phyloP scores from a whole-genome alignment of 2,329 filamentous ascomycete genomes.

The Ophiobolus disseminans region DNA sequence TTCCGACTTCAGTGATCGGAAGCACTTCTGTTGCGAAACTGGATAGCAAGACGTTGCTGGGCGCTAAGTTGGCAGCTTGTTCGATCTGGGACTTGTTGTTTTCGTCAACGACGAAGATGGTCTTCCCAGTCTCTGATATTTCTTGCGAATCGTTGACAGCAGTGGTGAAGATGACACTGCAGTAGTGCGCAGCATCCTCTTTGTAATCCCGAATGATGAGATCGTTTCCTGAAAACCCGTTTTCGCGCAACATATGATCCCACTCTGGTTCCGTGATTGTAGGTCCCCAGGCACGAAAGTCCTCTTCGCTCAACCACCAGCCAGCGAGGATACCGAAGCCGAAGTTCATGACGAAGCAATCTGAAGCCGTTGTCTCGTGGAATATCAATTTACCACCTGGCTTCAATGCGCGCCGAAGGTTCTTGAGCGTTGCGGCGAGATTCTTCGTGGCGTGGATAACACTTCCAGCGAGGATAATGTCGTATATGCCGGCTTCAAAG shows the following conservation, averaged over 20 bases:
- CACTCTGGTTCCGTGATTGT: slow-evolving; percentile 37
- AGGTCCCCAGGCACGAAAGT: slow-evolving; percentile 24
- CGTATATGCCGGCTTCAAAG: slow-evolving; percentile 13
- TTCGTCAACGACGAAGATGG: not conserved
- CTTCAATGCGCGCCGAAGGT: slow-evolving; percentile 29
- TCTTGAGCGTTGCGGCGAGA: slow-evolving; percentile 18
- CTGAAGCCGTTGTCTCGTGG: not conserved
- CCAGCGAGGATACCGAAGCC: slow-evolving; percentile 22
- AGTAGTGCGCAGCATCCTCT: not conserved
- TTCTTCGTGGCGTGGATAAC: slow-evolving; percentile 29
- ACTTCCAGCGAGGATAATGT: slow-evolving; percentile 42
- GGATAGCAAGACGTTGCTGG: not conserved
- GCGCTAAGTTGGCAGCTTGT: too few relatives aligned
- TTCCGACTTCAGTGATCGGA: not conserved
- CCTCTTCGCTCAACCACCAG: slow-evolving; percentile 17
- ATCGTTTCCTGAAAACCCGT: slow-evolving; percentile 41
- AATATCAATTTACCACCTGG: slow-evolving; percentile 48
- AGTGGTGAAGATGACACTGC: not conserved
- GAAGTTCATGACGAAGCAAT: slow-evolving; percentile 3
- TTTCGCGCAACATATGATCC: slow-evolving; percentile 37
- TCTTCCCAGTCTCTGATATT: not conserved
- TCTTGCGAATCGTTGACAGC: not conserved
- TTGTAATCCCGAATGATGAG: slow-evolving; percentile 9
- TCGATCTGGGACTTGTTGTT: too few relatives aligned
- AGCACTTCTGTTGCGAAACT: not conserved